Evolutionary conservation across 805 yeast genomes (phyloP).

Genomic region (Monosporozyma siamensis): DNA sequence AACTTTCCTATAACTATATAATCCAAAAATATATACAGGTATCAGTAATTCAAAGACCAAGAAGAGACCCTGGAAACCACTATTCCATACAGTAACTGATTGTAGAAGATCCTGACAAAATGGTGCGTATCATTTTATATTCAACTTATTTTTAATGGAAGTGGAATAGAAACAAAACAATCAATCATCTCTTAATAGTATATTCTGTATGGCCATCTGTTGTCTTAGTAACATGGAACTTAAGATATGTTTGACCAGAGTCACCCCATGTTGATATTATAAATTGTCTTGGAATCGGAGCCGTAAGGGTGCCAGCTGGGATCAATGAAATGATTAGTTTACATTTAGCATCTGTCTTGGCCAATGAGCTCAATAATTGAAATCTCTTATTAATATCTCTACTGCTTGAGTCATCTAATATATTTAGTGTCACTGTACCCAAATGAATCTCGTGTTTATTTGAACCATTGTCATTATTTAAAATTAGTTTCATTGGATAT

Average conservation of each 20-base stretch:
- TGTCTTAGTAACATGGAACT: conserved; percentile 11
- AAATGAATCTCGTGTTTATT: conserved; percentile 8
- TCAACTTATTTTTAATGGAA: no score
- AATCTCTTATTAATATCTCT: conserved; percentile 3
- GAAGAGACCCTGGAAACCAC: no score
- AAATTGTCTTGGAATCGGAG: conserved; percentile 11
- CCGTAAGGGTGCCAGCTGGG: conserved; percentile 6
- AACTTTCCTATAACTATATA: no score
- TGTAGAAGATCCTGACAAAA: no score
- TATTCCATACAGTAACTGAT: no score
- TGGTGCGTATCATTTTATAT: no score
- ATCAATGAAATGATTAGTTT: conserved; percentile 17
- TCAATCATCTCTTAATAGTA: conserved; percentile 6
- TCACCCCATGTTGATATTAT: conserved; percentile 16
- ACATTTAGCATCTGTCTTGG: conserved; percentile 7
- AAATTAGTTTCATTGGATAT: conserved; percentile 11
- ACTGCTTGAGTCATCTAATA: conserved; percentile 8
- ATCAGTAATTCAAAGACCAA: no score
- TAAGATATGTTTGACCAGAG: conserved; percentile 11
- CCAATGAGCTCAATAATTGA: conserved; percentile 4
- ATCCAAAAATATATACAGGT: no score
- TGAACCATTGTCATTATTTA: conserved; percentile 1
- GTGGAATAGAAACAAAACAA: no score
- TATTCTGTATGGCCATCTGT: conserved; percentile 21
- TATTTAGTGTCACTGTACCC: conserved; percentile 13